These are phyloP conservation scores for Ilyonectria sp. DNA, from an alignment of 2,329 filamentous ascomycete genomes.

Conservation along the genomic window DNA sequence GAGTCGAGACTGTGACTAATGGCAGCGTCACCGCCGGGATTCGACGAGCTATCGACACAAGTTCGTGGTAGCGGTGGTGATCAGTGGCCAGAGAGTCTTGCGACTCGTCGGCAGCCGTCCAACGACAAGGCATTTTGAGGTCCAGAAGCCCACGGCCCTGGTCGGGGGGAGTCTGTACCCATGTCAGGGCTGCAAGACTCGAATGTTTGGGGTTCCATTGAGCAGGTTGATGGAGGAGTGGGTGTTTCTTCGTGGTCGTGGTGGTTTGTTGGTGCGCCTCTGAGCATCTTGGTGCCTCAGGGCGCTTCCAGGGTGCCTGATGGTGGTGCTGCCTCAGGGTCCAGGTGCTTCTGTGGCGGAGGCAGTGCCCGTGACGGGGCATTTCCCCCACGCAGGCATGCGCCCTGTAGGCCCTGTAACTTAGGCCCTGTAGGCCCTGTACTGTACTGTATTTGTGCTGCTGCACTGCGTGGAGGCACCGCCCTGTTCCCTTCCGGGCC, in stretches of 20 bases:
- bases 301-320: not conserved
- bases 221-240: not conserved
- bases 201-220: slow-evolving; percentile 21
- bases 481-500: not conserved
- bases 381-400: not conserved
- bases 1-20: slow-evolving; percentile 20
- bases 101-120: slow-evolving; percentile 1
- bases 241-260: not conserved
- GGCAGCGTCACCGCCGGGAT: slow-evolving; percentile 22
- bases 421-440: too few species aligned
- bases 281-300: too few species aligned
- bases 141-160: slow-evolving; percentile 12
- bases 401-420: too few species aligned
- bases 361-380: slow-evolving; percentile 1
- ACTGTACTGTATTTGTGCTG: too few species aligned
- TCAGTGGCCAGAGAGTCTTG: slow-evolving; percentile 6
- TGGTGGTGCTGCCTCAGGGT: not conserved
- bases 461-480: too few species aligned
- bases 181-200: slow-evolving; percentile 19
- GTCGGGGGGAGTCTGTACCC: slow-evolving; percentile 11
- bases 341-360: not conserved
- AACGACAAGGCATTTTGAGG: slow-evolving; percentile 2
- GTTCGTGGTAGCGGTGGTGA: slow-evolving; percentile 15
- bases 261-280: not conserved
- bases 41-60: slow-evolving; percentile 12